Conservation (phyloP, 345 rosid species). For the Citrus sinensis region DNA sequence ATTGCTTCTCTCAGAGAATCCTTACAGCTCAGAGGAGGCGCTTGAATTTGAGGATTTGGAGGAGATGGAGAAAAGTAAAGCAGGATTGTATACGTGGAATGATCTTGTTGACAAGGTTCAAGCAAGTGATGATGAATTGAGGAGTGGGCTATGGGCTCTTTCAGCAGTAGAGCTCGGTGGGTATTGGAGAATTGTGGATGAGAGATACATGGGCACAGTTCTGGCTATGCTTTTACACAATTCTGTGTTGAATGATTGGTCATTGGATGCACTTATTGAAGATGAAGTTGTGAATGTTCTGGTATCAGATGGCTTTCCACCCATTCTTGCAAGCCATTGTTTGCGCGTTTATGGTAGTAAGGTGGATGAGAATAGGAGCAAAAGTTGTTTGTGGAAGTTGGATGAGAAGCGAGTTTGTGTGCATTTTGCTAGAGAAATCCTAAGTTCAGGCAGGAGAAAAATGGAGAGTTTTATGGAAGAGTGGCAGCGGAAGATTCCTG, state of each 20-base stretch:
- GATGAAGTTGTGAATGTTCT: conserved; percentile 51
- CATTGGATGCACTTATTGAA: conserved; percentile 49
- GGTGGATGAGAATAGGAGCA: conserved; percentile 30
- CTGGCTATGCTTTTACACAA: conserved; percentile 65
- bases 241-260: conserved; percentile 70
- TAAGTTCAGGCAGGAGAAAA: conserved; percentile 62
- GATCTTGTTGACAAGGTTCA: conserved; percentile 72
- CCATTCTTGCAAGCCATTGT: conserved; percentile 55
- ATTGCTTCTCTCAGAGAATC: conserved; percentile 53
- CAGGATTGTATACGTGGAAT: conserved; percentile 53
- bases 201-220: conserved; percentile 57
- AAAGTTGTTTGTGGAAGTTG: conserved; percentile 49
- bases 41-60: conserved; percentile 34
- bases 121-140: conserved; percentile 79
- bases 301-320: conserved; percentile 68
- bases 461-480: conserved; percentile 62
- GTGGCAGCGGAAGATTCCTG: conserved; percentile 65
- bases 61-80: conserved; percentile 17
- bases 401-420: conserved; percentile 67
- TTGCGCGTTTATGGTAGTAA: conserved; percentile 52
- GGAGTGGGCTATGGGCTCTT: conserved; percentile 46
- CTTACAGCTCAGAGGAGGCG: conserved; percentile 44
- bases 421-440: conserved; percentile 66
- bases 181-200: conserved; percentile 80
- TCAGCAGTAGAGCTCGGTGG: conserved; percentile 85